Evolutionary conservation across 2,329 filamentous ascomycete genomes (phyloP).

Genomic region (Knufia fluminis): DNA sequence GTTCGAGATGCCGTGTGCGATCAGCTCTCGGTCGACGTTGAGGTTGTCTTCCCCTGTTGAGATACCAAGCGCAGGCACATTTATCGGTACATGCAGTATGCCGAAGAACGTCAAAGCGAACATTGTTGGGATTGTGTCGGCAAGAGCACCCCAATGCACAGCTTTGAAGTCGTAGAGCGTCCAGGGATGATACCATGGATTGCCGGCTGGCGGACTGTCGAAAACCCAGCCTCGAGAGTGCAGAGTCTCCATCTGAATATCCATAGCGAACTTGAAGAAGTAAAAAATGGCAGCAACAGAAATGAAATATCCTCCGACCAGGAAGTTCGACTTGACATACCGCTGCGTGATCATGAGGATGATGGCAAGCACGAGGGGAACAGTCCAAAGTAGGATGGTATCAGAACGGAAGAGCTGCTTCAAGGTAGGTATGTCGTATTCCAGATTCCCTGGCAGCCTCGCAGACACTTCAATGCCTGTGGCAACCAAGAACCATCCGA

Average conservation of each 20-base stretch:
- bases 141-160: conserved; percentile 74
- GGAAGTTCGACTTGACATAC: conserved; percentile 69
- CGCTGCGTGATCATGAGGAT: conserved; percentile 67
- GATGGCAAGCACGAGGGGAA: conserved; percentile 68
- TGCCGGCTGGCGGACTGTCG: conserved; percentile 67
- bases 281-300: conserved; percentile 57
- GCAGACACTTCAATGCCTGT: conserved; percentile 93
- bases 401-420: conserved; percentile 62
- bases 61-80: conserved; percentile 85
- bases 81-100: conserved; percentile 93
- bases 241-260: conserved; percentile 57
- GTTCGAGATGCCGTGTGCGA: conserved; percentile 88
- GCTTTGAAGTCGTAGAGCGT: conserved; percentile 79
- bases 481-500: conserved; percentile 86
- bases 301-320: conserved; percentile 81
- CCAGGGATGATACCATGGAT: conserved; percentile 97
- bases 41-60: conserved; percentile 88
- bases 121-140: conserved; percentile 86
- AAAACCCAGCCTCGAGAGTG: conserved; percentile 83
- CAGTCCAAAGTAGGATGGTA: conserved; percentile 72
- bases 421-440: conserved; percentile 69
- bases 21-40: conserved; percentile 81
- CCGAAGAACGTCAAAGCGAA: conserved; percentile 96
- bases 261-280: conserved; percentile 41
- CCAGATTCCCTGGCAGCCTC: conserved; percentile 72